Base-by-base conservation (phyloP, 1,284 basidiomycete genomes). In the Microbotryomycetes sp. region DNA sequence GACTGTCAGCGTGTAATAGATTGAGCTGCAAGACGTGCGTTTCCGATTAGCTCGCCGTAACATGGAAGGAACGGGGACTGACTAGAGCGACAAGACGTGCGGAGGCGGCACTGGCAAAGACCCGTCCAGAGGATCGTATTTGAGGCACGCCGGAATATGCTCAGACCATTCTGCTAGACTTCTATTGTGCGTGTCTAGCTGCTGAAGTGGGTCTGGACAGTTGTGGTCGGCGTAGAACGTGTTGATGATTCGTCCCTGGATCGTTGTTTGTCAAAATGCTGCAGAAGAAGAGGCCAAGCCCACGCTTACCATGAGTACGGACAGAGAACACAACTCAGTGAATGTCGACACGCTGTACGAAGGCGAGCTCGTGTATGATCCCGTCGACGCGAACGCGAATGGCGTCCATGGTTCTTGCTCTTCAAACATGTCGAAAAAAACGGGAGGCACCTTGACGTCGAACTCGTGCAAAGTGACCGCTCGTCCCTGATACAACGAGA, bases 351-450 rank as follows among this genome's bases (percentile, higher is more conserved):
- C 70, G 26, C 67, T 68, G 45, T 70, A 67, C 29, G 71, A 67
- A 4, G 70, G 70, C 0, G 68, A 62, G 13, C 72, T 71, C n/a
- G 68, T 69, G 23, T 68, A 60, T 24, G 28, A 48, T 16, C 55
- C 61, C 21, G 58, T 50, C 24, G 48, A 50, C 1, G 64, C 60
- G 57, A 67, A 73, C 3, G 71, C 72, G 15, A 68, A 69, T 15
- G 73, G 73, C 5, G 69, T 70, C 73, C 73, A 73, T 31, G 67
- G 65, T 54, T 73, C 73, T 50, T 70, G 66, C 51, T 73, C 73
- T 48, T 73, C 73, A 52, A 71, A 73, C 15, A 62, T 47, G 52
- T 73, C 73, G 24, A 70, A 63, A 45, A 73, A 73, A 27, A 66
- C 65, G 48, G 66, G 67, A 5, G 70, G 67, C 9, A 73, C 72